These are phyloP conservation scores for Lactifluus volemus DNA, from an alignment of 768 basidiomycete species.

Conservation along the genomic window DNA sequence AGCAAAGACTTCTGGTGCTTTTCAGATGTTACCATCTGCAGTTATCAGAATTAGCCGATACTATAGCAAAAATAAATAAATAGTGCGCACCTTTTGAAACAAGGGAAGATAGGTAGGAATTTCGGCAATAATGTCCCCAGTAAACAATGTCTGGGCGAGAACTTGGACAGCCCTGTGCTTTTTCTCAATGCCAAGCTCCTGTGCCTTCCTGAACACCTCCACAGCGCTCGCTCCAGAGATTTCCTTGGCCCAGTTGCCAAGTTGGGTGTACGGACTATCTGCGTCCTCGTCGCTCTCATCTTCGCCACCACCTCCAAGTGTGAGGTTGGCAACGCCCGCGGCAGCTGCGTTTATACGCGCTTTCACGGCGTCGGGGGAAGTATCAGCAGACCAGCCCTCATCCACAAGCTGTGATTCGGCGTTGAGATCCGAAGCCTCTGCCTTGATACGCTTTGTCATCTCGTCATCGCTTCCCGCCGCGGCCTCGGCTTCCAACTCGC, in stretches of 20 bases:
- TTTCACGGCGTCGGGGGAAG: conserved; percentile 81
- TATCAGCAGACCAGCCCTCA: conserved; percentile 91
- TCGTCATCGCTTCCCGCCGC: conserved; percentile 69
- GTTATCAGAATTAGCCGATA: not conserved
- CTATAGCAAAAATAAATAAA: conserved; percentile 1
- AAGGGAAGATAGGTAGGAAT: conserved; percentile 57
- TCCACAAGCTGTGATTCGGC: conserved; percentile 48
- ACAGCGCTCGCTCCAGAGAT: conserved; percentile 49
- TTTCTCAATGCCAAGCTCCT: conserved; percentile 87
- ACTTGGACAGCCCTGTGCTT: conserved; percentile 88
- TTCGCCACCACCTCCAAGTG: conserved; percentile 54
- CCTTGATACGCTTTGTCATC: conserved; percentile 83
- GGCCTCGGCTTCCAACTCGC: conserved; percentile 29
- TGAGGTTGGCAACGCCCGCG: conserved; percentile 42
- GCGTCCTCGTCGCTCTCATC: conserved; percentile 84
- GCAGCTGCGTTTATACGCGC: conserved; percentile 70
- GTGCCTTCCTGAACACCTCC: conserved; percentile 78
- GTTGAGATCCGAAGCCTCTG: conserved; percentile 74
- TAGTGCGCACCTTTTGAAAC: conserved; percentile 59
- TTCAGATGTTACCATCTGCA: conserved; percentile 80
- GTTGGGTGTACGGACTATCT: conserved; percentile 77
- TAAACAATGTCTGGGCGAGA: conserved; percentile 79
- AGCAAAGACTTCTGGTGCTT: conserved; percentile 93
- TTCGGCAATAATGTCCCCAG: conserved; percentile 57
- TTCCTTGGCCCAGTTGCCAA: conserved; percentile 82